Evolutionary conservation across 345 rosid species (phyloP), one percentile per base, ranked within the genome.

Genomic region (Murraya paniculata): DNA sequence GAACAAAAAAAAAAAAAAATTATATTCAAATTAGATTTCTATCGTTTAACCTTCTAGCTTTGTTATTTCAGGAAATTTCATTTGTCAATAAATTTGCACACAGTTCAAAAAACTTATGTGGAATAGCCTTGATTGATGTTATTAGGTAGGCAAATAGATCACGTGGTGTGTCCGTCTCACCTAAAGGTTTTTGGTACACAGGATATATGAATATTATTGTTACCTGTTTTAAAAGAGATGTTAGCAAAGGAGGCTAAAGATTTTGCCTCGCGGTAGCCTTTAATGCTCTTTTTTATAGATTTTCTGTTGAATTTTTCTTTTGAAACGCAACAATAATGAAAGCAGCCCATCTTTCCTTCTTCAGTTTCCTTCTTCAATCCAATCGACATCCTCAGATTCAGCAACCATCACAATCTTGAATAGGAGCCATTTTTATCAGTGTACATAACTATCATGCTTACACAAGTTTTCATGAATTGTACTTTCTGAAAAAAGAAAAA

Each of bases 161-260:
- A 45, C 50, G 18, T 3, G 18, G 50, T 14, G 50, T 5, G 5
- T 14, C 50, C 18, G 18, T 13, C 18, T 3, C 50, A 45, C 18
- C 4, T 45, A 14, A 45, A 2, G 18, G 14, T 45, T 45, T 45
- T 13, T 45, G 4, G 18, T 45, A 14, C 50, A 11, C 18, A 11
- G 18, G 50, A 35, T 45, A 45, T 53, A 19, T 5, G 7, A 18
- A 65, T 65, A 33, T 16, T 5, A 21, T 7, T 9, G 18, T 35
- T 73, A 93, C 99, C 97, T 24, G 87, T 86, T 85, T 91, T 94
- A 78, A 93, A 90, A 79, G 99, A 91, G 81, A 93, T 85, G 83
- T 90, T 90, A 21, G 95, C 93, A 77, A 90, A 91, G 5, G 87
- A 80, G 77, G 92, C 79, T 45, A 91, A 72, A 74, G 80, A 76